phyloP scores from a whole-genome alignment of 257 asterid genomes.

The Jaltomata sinuosa region DNA sequence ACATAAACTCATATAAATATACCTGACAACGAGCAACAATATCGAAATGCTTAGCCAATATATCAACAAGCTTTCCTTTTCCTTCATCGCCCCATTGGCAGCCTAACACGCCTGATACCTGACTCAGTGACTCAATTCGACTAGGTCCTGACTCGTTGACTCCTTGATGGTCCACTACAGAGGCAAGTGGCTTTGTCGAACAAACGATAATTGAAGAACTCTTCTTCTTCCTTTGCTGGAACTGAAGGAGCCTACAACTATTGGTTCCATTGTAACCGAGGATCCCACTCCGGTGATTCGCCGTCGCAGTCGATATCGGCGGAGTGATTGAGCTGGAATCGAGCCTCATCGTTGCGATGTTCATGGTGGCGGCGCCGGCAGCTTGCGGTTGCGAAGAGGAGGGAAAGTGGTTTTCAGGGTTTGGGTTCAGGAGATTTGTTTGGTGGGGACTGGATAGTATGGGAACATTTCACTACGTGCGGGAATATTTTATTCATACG shows the following conservation, averaged over 20 bases:
- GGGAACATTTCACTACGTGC: not conserved
- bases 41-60: constrained; percentile 81
- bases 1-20: not conserved
- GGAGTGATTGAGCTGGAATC: constrained; percentile 20
- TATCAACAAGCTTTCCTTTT: constrained; percentile 90
- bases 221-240: not conserved
- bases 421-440: not conserved
- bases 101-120: constrained; percentile 92
- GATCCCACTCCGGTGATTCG: not conserved
- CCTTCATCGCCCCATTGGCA: constrained; percentile 99
- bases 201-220: constrained; percentile 10
- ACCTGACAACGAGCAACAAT: constrained; percentile 99
- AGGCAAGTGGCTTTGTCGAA: constrained; percentile 23
- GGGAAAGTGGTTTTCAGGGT: not conserved
- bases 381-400: not conserved
- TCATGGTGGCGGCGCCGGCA: constrained; percentile 28
- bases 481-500: not conserved
- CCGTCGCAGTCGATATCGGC: constrained; percentile 7
- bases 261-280: constrained; percentile 14
- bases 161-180: constrained; percentile 11
- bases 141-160: constrained; percentile 19
- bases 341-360: constrained; percentile 19
- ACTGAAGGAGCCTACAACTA: not conserved
- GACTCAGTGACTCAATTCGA: constrained; percentile 74
- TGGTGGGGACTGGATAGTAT: not conserved